Conservation (phyloP, 495 filamentous ascomycete species). For the Aspergillus ostianus region DNA sequence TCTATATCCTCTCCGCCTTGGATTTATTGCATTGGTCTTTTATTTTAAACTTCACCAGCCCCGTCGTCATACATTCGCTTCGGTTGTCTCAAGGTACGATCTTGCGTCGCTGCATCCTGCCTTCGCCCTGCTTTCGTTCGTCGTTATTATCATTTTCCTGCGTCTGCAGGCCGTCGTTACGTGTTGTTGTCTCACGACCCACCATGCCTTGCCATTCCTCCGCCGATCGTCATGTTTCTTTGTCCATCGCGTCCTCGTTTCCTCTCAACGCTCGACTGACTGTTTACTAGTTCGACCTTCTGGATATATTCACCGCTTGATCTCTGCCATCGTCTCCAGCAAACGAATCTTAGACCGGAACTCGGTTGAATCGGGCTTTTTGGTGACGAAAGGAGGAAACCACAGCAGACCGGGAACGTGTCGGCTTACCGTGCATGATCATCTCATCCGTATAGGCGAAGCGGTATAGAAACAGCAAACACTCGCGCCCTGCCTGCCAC, state of each 20-base stretch:
- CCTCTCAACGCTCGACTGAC: slow-evolving; percentile 13
- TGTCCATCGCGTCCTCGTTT: slow-evolving; percentile 6
- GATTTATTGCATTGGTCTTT: slow-evolving; percentile 1
- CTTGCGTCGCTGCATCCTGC: slow-evolving; percentile 1
- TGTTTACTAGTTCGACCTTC: slow-evolving; percentile 8
- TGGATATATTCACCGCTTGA: neutral
- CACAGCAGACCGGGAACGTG: neutral
- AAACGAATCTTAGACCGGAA: neutral
- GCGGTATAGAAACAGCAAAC: neutral
- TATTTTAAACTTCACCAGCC: slow-evolving; percentile 12
- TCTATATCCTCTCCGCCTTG: slow-evolving; percentile 13
- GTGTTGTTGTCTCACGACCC: slow-evolving; percentile 13
- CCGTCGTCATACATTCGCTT: slow-evolving; percentile 13
- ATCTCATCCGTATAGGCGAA: neutral
- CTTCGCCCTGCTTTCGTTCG: neutral
- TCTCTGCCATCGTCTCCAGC: neutral
- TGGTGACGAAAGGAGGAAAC: neutral
- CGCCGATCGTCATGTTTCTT: slow-evolving; percentile 10
- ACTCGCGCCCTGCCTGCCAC: slow-evolving; percentile 5
- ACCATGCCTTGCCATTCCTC: slow-evolving; percentile 10
- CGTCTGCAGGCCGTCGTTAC: slow-evolving; percentile 2
- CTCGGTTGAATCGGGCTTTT: neutral
- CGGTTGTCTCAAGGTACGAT: slow-evolving; percentile 18
- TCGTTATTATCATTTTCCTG: neutral
- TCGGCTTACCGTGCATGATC: neutral